A percentile compares a stretch with the other conserved stretches of the same genome.
phyloP scores from a whole-genome alignment of 2,329 filamentous ascomycete species.

The Didymosphaeria variabile region DNA sequence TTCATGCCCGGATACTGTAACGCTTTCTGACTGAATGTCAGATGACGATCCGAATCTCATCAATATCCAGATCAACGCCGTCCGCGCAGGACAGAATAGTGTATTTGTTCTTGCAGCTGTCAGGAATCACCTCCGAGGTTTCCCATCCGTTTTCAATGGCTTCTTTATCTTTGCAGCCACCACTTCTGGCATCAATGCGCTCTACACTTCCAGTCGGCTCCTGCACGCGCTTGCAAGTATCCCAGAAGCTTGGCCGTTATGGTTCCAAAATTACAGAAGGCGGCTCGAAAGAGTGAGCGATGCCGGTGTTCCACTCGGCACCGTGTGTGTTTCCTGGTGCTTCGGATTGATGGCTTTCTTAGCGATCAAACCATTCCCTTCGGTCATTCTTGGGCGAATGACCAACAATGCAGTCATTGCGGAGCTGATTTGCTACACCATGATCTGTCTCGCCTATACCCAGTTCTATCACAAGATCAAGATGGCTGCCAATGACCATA shows the following conservation, averaged over 20 bases:
- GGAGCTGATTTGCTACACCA: constrained; percentile 48
- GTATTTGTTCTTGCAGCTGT: constrained; percentile 54
- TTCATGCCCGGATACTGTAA: neutral
- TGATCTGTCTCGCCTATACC: constrained; percentile 46
- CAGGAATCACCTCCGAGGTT: constrained; percentile 47
- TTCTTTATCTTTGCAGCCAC: constrained; percentile 58
- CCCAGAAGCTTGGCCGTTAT: constrained; percentile 52
- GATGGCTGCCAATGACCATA: constrained; percentile 32
- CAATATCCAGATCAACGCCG: constrained; percentile 37
- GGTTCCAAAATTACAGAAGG: constrained; percentile 40
- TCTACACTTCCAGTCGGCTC: constrained; percentile 55
- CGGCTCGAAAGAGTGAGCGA: constrained; percentile 48
- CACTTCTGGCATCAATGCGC: constrained; percentile 53
- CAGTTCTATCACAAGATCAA: constrained; percentile 43
- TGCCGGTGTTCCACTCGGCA: constrained; percentile 51
- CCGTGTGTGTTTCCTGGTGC: constrained; percentile 49
- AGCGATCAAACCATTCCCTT: constrained; percentile 39
- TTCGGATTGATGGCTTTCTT: constrained; percentile 52
- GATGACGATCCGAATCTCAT: constrained; percentile 45
- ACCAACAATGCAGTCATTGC: constrained; percentile 48
- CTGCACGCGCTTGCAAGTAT: constrained; percentile 56
- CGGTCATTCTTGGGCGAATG: constrained; percentile 44
- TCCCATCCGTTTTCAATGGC: constrained; percentile 56
- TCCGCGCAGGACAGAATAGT: constrained; percentile 47
- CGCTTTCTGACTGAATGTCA: constrained; percentile 5